Conservation (phyloP, 495 filamentous ascomycete species). For the Xanthoparmelia taractica region DNA sequence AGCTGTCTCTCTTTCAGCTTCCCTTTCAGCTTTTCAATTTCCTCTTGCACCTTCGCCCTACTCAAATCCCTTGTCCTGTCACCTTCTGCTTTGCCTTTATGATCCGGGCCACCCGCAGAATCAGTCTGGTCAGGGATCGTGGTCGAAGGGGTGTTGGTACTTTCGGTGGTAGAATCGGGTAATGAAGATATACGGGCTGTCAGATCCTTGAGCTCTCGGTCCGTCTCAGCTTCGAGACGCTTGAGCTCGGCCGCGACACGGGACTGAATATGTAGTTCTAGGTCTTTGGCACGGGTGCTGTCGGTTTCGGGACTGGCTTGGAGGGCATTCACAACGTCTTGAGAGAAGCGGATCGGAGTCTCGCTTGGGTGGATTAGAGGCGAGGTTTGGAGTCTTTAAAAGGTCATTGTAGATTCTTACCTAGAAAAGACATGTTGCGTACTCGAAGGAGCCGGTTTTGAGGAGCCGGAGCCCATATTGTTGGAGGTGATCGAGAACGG, state of each 20-base stretch:
- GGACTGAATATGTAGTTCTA: constrained; percentile 81
- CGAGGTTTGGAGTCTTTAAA: background rate
- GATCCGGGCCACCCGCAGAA: constrained; percentile 26
- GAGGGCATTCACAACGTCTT: constrained; percentile 70
- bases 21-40: constrained; percentile 70
- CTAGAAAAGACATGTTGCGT: constrained; percentile 48
- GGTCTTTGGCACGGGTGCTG: constrained; percentile 67
- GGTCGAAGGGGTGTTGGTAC: constrained; percentile 19
- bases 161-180: constrained; percentile 30
- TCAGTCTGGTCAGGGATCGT: constrained; percentile 21
- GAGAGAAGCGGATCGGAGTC: constrained; percentile 78
- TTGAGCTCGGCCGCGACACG: constrained; percentile 82
- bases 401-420: constrained; percentile 24
- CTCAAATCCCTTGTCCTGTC: constrained; percentile 39
- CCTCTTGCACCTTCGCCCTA: constrained; percentile 48
- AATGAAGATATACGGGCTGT: constrained; percentile 47
- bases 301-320: constrained; percentile 80
- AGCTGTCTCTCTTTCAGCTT: constrained; percentile 63
- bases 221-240: constrained; percentile 54
- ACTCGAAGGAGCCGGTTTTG: constrained; percentile 45
- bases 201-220: constrained; percentile 52
- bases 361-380: constrained; percentile 45
- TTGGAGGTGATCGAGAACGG: background rate
- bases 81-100: constrained; percentile 28
- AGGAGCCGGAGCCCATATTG: constrained; percentile 46